These are phyloP conservation scores for Candida multigemmis DNA, from an alignment of 805 yeast species.

Conservation along the genomic window DNA sequence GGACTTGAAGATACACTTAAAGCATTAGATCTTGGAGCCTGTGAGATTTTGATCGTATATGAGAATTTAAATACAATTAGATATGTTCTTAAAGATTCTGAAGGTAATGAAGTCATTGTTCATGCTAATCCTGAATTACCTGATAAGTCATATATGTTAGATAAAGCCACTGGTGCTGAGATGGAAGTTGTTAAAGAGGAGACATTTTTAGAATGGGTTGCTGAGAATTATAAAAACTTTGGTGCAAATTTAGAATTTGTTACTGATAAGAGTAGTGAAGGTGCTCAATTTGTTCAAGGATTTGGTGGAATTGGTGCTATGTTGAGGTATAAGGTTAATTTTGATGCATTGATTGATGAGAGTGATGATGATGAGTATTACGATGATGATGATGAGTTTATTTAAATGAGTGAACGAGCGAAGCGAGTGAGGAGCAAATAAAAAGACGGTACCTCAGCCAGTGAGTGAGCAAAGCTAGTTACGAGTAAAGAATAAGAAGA, in stretches of 20 bases:
- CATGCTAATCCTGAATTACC: conserved; percentile 66
- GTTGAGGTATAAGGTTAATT: conserved; percentile 92
- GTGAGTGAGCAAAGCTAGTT: no score
- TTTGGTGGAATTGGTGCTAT: conserved; percentile 99
- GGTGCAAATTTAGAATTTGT: conserved; percentile 97
- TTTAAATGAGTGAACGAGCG: conserved; percentile 11
- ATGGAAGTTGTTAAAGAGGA: conserved; percentile 84
- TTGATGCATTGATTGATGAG: conserved; percentile 88
- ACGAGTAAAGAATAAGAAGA: no score
- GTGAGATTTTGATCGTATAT: conserved; percentile 85
- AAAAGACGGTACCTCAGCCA: no score
- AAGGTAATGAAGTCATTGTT: conserved; percentile 67
- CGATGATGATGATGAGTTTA: conserved; percentile 55
- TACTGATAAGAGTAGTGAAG: conserved; percentile 93
- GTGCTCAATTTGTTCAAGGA: conserved; percentile 96
- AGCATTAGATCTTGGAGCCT: conserved; percentile 93
- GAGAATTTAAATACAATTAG: conserved; percentile 85
- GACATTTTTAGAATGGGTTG: conserved; percentile 92
- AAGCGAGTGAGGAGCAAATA: no score
- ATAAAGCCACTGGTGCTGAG: conserved; percentile 81
- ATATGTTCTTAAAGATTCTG: conserved; percentile 75
- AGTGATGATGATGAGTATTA: conserved; percentile 78
- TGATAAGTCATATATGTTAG: conserved; percentile 68
- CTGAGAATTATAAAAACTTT: conserved; percentile 87
- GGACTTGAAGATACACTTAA: conserved; percentile 95